Percentiles rank a stretch among this genome's conserved stretches.
Conservation (phyloP, 768 basidiomycete species). For the Tubosaeta sp. region DNA sequence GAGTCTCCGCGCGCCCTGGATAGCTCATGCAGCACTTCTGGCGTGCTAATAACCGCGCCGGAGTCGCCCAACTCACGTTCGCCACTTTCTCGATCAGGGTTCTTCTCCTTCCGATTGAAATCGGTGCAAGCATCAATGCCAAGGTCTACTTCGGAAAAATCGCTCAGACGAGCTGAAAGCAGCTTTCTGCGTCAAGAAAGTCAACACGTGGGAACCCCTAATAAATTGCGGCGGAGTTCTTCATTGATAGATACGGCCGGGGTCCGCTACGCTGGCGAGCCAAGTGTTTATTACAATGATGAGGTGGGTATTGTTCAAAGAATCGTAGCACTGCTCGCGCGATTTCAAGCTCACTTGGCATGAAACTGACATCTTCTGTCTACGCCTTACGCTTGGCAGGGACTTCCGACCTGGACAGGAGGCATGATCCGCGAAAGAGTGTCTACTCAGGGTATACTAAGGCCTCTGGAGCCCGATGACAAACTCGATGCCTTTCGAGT, state of each 20-base stretch:
- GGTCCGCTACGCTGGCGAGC: slow-evolving; percentile 55
- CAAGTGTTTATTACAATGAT: slow-evolving; percentile 48
- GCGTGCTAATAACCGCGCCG: not conserved
- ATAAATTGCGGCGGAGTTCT: slow-evolving; percentile 15
- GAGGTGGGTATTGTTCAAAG: slow-evolving; percentile 35
- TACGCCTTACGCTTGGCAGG: slow-evolving; percentile 22
- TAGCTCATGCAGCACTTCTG: not conserved
- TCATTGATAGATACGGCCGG: slow-evolving; percentile 9
- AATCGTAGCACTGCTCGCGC: not conserved
- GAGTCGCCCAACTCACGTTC: slow-evolving; percentile 1
- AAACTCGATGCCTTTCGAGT: slow-evolving; percentile 66
- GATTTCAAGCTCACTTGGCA: not conserved
- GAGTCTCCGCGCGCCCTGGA: not conserved
- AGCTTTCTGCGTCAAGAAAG: slow-evolving; percentile 5
- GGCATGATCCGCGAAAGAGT: slow-evolving; percentile 92
- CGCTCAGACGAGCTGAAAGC: slow-evolving; percentile 1
- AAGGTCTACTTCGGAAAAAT: slow-evolving; percentile 15
- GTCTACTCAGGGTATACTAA: slow-evolving; percentile 74
- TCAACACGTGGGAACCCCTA: slow-evolving; percentile 17
- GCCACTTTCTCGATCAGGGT: slow-evolving; percentile 10
- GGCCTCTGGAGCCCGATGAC: slow-evolving; percentile 68
- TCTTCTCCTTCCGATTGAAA: slow-evolving; percentile 16
- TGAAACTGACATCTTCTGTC: slow-evolving; percentile 1
- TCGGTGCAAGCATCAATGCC: slow-evolving; percentile 6
- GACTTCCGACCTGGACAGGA: slow-evolving; percentile 37